Conservation (phyloP, 2,329 filamentous ascomycete genomes). For the Ceratocystis albifundus region DNA sequence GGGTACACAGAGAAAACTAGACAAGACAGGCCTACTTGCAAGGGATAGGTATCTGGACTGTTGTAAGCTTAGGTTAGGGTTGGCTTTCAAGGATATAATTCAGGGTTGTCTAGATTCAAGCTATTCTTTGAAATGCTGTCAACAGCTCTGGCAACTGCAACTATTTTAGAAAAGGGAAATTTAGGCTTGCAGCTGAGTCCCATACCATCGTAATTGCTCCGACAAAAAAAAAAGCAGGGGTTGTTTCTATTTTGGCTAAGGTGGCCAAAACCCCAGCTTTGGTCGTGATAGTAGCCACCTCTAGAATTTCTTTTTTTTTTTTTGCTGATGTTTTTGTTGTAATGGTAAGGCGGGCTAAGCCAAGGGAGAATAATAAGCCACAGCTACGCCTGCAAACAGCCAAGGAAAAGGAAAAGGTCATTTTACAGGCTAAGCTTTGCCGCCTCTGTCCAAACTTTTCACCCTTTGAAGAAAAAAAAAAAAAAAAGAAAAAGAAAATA, state of each 20-base stretch:
- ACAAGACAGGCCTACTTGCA: neutral
- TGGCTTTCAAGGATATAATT: neutral
- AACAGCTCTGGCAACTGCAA: neutral
- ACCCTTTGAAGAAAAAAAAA: neutral
- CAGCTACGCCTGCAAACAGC: neutral
- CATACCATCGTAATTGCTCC: neutral
- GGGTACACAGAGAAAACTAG: neutral
- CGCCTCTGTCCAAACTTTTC: neutral
- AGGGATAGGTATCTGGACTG: neutral
- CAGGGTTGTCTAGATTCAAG: too few species aligned
- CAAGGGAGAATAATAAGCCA: slow-evolving; percentile 3
- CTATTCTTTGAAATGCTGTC: too few species aligned
- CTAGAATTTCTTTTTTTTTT: neutral
- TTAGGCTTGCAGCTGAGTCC: neutral
- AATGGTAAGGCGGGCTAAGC: neutral
- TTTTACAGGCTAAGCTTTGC: neutral
- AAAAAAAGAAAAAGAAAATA: neutral
- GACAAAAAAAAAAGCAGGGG: neutral
- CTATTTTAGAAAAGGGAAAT: neutral
- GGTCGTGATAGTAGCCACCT: neutral
- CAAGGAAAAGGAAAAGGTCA: neutral
- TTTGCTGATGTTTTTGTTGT: neutral
- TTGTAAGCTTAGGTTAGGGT: neutral
- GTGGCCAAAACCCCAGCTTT: neutral
- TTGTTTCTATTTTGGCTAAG: neutral